Base-by-base conservation (phyloP, 176 grass and related monocot species). In the Rhynchospora tenuis region DNA sequence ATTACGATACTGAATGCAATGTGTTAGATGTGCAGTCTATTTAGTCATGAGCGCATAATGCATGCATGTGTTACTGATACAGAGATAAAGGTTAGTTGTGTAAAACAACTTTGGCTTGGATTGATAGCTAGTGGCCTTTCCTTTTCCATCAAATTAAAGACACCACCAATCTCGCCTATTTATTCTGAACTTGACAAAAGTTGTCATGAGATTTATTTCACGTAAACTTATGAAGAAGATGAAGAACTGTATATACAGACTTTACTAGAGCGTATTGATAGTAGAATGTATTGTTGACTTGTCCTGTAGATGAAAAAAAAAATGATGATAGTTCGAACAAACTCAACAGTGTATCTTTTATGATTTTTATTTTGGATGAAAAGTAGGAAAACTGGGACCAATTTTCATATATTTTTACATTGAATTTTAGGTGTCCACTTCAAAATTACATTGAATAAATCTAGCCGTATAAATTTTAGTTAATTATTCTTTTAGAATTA, bases 21-120 rank as follows among this genome's bases (percentile, higher is more conserved):
- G 72, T 76, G 72, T 54, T 76, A 76, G 73, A 76, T 76, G 50
- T 29, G 73, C 6, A 76, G 73, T 76, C 47, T 55, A 54, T 76
- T 76, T 54, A 45, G 38, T 24, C 12, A 76, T 29, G 22, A 38
- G 5, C 33, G 0, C 33, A 38, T 38, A 38, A 24, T 55, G 46
- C 45, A 24, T 44, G 14, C 15, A 68, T 68, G 50, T 51, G n/a
- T 48, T 50, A 6, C 20, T 5, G 23, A 14, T 73, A 47, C 6
- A 73, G 24, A 48, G 17, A 47, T 50, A 13, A 4, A 48, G 68
- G 2, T 47, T 47, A 44, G 69, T 73, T 42, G 64, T 14, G 28
- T 67, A 67, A 67, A 42, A 31, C 4, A 33, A 71, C 38, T 71
- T 38, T 38, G 33, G 33, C 33, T 38, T 2, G 33, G 33, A 2